Base-by-base conservation (phyloP, 1,139 yeast genomes). In the Candida glucosophila region DNA sequence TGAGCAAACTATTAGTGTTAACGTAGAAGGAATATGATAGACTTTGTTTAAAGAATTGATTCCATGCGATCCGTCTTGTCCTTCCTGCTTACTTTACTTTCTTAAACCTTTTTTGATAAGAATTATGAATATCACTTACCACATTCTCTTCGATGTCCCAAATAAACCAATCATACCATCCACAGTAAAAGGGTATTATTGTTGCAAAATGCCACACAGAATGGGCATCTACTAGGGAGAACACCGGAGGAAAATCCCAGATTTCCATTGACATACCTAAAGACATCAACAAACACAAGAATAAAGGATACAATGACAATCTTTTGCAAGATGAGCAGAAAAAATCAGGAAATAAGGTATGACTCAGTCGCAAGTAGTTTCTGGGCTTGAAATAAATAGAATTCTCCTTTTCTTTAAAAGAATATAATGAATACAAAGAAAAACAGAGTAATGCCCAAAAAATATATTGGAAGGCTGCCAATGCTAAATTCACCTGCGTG, bases 181-280 rank as follows among this genome's bases (percentile, higher is more conserved):
- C 69, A 36, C 42, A 50, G 25, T 44, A 47, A 3, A 55, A 63
- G 0, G 92, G 90, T 42, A 79, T 47, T 3, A 81, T 76, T 0
- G 93, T 81, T 11, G 76, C 74, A 29, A 77, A 58, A 50, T 88
- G 98, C 97, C 97, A 88, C 31, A 88, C 55, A 2, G 96, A 77
- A 51, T 90, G 98, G 1, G 98, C 95, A 53, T 90, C 98, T 1
- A 90, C 49, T 29, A 80, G 64, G 36, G 71, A 77, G 30, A 73
- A 51, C 3, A 63, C 26, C 3, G 90, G 95, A 5, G 95, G 72
- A 46, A 88, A 90, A 51, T 90, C 98, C 49, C 86, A 80, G 19
- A 90, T 57, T 47, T 90, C 98, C 36, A 88, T 67, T 10, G 78
- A 64, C 93, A 86, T 83, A 2, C 95, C 96, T 12, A 68, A 37